Conservation (phyloP, 352 stramenopile species). For the Pythium grandisporangium region DNA sequence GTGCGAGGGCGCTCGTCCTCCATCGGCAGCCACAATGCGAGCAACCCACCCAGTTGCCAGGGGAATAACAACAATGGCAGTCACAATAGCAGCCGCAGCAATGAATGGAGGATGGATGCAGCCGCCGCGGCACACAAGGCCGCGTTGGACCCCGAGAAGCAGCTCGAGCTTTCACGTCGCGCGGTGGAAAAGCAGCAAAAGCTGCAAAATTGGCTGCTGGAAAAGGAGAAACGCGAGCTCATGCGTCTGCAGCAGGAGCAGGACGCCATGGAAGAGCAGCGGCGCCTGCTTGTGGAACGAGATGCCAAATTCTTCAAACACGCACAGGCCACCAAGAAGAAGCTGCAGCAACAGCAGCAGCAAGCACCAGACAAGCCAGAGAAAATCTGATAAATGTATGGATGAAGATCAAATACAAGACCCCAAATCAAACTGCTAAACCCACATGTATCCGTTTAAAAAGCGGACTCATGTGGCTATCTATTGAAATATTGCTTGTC, state of each 20-base stretch:
- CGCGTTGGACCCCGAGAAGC: conserved; percentile 37
- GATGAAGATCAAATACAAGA: too few species aligned
- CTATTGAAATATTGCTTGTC: too few species aligned
- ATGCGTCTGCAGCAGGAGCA: conserved; percentile 75
- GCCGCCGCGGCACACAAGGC: conserved; percentile 4
- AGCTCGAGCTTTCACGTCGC: conserved; percentile 59
- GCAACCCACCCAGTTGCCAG: too few species aligned
- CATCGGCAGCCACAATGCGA: conserved; percentile 7
- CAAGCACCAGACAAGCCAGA: too few species aligned
- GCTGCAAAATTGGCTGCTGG: conserved; percentile 82
- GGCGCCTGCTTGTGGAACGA: conserved; percentile 37
- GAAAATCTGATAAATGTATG: too few species aligned
- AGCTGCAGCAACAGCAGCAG: too few species aligned
- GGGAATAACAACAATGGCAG: conserved; percentile 36
- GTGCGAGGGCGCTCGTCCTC: conserved; percentile 35
- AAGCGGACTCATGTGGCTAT: too few species aligned
- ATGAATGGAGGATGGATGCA: conserved; percentile 4
- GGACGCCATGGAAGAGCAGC: conserved; percentile 69
- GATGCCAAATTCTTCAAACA: conserved; percentile 77
- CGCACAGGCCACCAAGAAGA: conserved; percentile 65
- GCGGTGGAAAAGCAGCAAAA: conserved; percentile 88
- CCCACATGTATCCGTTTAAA: too few species aligned
- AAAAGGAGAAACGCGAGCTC: conserved; percentile 83
- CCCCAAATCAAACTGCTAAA: too few species aligned
- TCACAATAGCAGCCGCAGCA: not conserved